phyloP scores from a whole-genome alignment of 176 grass and related monocot genomes.

The Ananas comosus region DNA sequence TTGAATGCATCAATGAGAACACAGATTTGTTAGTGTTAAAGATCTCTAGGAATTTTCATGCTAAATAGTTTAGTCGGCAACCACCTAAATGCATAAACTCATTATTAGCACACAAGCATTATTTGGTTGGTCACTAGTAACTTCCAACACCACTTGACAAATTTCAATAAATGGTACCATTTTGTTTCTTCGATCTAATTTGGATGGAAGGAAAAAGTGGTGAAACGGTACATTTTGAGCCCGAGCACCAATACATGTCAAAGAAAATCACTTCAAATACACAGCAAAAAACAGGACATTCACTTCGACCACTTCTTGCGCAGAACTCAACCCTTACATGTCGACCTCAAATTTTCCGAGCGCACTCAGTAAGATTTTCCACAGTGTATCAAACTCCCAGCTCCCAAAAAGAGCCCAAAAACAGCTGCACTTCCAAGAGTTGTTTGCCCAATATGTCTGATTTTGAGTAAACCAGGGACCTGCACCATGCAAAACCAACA shows the following conservation, averaged over 20 bases:
- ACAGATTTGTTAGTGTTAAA: neutral
- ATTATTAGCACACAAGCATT: too few relatives aligned
- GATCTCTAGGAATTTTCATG: neutral
- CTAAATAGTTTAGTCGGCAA: too few relatives aligned
- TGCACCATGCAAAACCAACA: slow-evolving; percentile 17
- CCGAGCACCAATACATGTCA: neutral
- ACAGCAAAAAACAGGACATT: slow-evolving; percentile 21
- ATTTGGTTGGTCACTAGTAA: too few relatives aligned
- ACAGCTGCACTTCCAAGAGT: slow-evolving; percentile 77
- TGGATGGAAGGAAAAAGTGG: too few relatives aligned
- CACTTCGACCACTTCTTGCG: neutral
- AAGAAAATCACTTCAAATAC: slow-evolving; percentile 3
- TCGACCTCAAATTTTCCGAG: slow-evolving; percentile 6
- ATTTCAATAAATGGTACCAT: too few relatives aligned
- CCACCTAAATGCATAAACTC: too few relatives aligned
- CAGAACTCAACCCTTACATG: slow-evolving; percentile 15
- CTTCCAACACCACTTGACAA: too few relatives aligned
- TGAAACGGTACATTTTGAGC: too few relatives aligned
- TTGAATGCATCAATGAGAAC: neutral
- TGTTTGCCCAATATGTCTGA: slow-evolving; percentile 76
- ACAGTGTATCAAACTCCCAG: slow-evolving; percentile 95
- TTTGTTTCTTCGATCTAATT: too few relatives aligned
- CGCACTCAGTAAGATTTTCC: slow-evolving; percentile 68
- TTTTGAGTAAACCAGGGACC: slow-evolving; percentile 86
- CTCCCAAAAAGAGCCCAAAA: slow-evolving; percentile 83